A percentile compares a stretch with the other conserved stretches of the same genome.
Conservation (phyloP, 1,284 basidiomycete genomes). For the Ceratobasidium sp. region DNA sequence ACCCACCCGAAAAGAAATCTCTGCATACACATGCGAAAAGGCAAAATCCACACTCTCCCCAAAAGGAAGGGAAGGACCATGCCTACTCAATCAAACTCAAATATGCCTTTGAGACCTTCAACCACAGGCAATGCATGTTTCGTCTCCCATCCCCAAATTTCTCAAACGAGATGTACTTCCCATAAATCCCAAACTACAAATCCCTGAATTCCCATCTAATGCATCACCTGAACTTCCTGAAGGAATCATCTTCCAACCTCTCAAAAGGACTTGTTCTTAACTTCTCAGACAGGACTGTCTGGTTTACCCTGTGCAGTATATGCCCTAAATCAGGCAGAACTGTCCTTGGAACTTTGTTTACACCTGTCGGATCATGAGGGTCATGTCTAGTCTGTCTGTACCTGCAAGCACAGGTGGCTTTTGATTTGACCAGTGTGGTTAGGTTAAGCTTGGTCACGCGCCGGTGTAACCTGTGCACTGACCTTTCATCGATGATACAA, state of each 20-base stretch:
- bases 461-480: too few relatives aligned
- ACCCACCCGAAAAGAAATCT: not conserved
- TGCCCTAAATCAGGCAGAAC: constrained; percentile 91
- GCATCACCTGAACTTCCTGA: too few relatives aligned
- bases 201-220: not conserved
- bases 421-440: constrained; percentile 78
- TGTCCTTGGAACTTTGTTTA: constrained; percentile 96
- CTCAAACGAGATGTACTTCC: constrained; percentile 1
- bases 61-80: not conserved
- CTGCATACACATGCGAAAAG: too few relatives aligned
- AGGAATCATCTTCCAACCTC: too few relatives aligned
- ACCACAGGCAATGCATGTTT: not conserved
- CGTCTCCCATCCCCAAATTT: not conserved
- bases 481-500: too few relatives aligned
- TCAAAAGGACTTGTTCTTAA: too few relatives aligned
- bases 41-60: too few relatives aligned
- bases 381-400: constrained; percentile 90
- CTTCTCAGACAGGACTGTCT: not conserved
- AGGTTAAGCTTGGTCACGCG: too few relatives aligned
- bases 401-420: constrained; percentile 90
- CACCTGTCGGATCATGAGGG: constrained; percentile 99
- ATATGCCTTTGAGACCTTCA: not conserved
- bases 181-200: not conserved
- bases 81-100: not conserved
- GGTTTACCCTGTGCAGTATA: constrained; percentile 86